Conservation (phyloP, 1,284 basidiomycete species). For the Cryptococcus wingfieldii region DNA sequence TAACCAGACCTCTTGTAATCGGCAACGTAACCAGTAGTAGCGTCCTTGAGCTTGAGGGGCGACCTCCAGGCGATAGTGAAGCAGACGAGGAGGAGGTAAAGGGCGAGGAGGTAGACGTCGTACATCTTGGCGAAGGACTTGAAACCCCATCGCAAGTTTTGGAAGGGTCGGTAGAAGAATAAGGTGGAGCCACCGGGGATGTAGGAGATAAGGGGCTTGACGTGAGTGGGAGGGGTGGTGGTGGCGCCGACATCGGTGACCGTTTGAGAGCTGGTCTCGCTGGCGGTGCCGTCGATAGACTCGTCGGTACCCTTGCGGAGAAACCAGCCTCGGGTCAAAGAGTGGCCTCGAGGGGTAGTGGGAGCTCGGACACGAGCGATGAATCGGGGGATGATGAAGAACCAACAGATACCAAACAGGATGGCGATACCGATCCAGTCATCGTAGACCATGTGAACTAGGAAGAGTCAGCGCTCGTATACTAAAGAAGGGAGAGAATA, state of each 20-base stretch:
- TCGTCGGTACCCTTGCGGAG: not conserved
- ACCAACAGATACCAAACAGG: not conserved
- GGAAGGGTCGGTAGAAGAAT: slow-evolving; percentile 32
- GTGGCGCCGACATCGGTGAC: not conserved
- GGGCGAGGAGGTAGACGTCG: slow-evolving; percentile 28
- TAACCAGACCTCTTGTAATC: slow-evolving; percentile 41
- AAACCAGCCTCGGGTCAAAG: not conserved
- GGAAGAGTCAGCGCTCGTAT: not conserved
- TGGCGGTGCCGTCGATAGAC: slow-evolving; percentile 2
- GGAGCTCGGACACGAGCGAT: not conserved
- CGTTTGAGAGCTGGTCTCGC: slow-evolving; percentile 3
- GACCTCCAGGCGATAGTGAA: slow-evolving; percentile 37
- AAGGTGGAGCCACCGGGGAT: slow-evolving; percentile 24
- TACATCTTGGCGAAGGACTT: slow-evolving; percentile 30
- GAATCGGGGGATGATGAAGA: slow-evolving; percentile 6
- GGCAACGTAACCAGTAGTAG: slow-evolving; percentile 26
- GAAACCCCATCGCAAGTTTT: slow-evolving; percentile 20
- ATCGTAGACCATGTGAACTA: not conserved
- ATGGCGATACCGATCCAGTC: not conserved
- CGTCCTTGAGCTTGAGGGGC: slow-evolving; percentile 17
- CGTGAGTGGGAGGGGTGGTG: slow-evolving; percentile 33
- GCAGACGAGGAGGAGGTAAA: slow-evolving; percentile 30
- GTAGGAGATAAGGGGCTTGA: slow-evolving; percentile 23
- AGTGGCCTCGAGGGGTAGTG: not conserved
- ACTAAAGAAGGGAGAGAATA: too few species aligned